These are phyloP conservation scores for Orbilia oligospora DNA, from an alignment of 2,329 filamentous ascomycete species.

Conservation along the genomic window DNA sequence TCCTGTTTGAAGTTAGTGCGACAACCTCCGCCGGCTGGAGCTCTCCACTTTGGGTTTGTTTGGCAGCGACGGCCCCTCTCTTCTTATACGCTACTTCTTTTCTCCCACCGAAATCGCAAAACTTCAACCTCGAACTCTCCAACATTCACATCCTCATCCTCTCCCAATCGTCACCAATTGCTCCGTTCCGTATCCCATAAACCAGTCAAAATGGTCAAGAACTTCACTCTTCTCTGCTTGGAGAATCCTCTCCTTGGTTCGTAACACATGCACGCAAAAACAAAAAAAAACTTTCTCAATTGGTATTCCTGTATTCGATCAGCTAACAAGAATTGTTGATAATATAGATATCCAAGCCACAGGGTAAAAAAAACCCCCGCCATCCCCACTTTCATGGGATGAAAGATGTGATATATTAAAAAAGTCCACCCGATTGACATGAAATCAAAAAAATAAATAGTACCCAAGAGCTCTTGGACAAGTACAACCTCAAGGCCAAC, in stretches of 20 bases:
- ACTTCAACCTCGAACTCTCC: slow-evolving; percentile 26
- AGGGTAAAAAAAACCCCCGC: slow-evolving; percentile 70
- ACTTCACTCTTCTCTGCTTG: slow-evolving; percentile 90
- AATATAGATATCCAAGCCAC: slow-evolving; percentile 86
- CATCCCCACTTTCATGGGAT: neutral
- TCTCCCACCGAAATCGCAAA: slow-evolving; percentile 40
- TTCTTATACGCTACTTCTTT: slow-evolving; percentile 7
- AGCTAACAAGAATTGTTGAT: neutral
- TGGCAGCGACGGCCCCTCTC: slow-evolving; percentile 11
- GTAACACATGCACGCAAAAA: no score
- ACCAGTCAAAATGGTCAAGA: slow-evolving; percentile 78
- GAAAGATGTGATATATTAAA: neutral
- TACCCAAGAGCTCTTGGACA: slow-evolving; percentile 85
- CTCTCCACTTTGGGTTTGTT: slow-evolving; percentile 47
- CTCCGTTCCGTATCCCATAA: slow-evolving; percentile 13
- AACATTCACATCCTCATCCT: neutral
- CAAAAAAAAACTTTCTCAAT: neutral
- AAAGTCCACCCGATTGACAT: slow-evolving; percentile 54
- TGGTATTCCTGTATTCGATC: slow-evolving; percentile 1
- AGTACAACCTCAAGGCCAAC: slow-evolving; percentile 95
- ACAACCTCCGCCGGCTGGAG: slow-evolving; percentile 29
- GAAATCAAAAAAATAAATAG: slow-evolving; percentile 69
- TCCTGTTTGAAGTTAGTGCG: slow-evolving; percentile 29
- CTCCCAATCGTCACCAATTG: neutral
- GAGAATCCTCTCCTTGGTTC: slow-evolving; percentile 96